A percentile compares a stretch with the other conserved stretches of the same genome.
Conservation (phyloP, 1,284 basidiomycete species). For the Tetrapyrgos nigripes region DNA sequence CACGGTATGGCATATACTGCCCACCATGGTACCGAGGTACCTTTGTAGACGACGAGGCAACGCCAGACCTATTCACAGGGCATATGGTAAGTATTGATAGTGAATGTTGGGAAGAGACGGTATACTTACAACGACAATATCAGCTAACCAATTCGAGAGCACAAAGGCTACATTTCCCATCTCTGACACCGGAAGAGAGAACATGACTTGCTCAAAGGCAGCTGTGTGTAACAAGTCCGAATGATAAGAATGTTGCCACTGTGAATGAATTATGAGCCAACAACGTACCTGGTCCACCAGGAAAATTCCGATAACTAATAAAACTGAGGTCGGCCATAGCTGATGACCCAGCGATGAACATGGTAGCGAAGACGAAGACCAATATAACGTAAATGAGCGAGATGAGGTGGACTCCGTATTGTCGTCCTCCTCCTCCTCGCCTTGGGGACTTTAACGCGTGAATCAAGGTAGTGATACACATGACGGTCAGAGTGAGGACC, state of each 20-base stretch:
- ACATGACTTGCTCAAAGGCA: background rate
- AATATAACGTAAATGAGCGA: too few species aligned
- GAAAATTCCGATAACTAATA: too few species aligned
- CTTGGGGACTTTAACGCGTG: background rate
- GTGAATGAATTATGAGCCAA: background rate
- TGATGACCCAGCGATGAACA: too few species aligned
- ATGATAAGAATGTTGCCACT: background rate
- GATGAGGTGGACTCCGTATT: background rate
- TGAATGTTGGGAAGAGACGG: background rate
- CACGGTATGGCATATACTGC: too few species aligned
- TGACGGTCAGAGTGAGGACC: too few species aligned
- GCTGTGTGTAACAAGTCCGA: too few species aligned
- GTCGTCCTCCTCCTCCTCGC: background rate
- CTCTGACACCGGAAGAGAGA: slow-evolving; percentile 12
- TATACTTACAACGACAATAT: slow-evolving; percentile 10
- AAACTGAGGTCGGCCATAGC: too few species aligned
- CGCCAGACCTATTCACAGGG: slow-evolving; percentile 2
- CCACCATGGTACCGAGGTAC: slow-evolving; percentile 5
- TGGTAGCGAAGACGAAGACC: too few species aligned
- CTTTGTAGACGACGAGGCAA: too few species aligned
- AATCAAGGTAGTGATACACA: slow-evolving; percentile 1
- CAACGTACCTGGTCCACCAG: background rate
- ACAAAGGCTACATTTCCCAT: slow-evolving; percentile 15
- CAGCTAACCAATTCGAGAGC: slow-evolving; percentile 14
- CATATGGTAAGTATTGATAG: background rate